phyloP scores from a whole-genome alignment of 495 filamentous ascomycete genomes.

The Penicillium arizonense region DNA sequence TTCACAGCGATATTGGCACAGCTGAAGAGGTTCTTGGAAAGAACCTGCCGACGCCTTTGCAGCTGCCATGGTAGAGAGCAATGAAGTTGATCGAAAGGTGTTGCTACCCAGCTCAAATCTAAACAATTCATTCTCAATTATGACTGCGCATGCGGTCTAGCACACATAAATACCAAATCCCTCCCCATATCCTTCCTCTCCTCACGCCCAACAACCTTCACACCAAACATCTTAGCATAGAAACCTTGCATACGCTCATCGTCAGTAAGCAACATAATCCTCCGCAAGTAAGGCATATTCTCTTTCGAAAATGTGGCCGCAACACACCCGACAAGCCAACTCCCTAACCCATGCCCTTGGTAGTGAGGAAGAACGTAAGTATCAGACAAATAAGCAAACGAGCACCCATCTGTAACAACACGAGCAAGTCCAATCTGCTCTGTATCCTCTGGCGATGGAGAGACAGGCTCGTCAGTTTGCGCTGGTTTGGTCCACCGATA shows the following conservation, averaged over 20 bases:
- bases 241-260: constrained; percentile 33
- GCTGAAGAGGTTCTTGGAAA: constrained; percentile 62
- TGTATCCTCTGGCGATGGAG: constrained; percentile 8
- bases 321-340: constrained; percentile 60
- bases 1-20: constrained; percentile 64
- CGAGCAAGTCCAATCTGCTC: constrained; percentile 61
- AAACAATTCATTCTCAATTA: not conserved
- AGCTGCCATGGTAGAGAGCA: constrained; percentile 62
- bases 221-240: constrained; percentile 48
- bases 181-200: constrained; percentile 19
- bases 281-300: constrained; percentile 54
- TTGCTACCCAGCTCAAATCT: not conserved
- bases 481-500: constrained; percentile 27
- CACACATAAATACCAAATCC: constrained; percentile 24
- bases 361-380: constrained; percentile 62
- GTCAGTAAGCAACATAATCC: constrained; percentile 49
- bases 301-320: constrained; percentile 46
- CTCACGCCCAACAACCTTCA: constrained; percentile 35
- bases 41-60: constrained; percentile 59
- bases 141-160: constrained; percentile 13
- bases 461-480: not conserved
- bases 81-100: not conserved
- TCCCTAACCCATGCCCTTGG: constrained; percentile 58
- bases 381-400: constrained; percentile 69
- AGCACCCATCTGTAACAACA: constrained; percentile 63